Percentiles rank a stretch among this genome's conserved stretches.
Evolutionary conservation across 2,329 filamentous ascomycete genomes (phyloP).

Genomic region (Cordyceps pruinosa): DNA sequence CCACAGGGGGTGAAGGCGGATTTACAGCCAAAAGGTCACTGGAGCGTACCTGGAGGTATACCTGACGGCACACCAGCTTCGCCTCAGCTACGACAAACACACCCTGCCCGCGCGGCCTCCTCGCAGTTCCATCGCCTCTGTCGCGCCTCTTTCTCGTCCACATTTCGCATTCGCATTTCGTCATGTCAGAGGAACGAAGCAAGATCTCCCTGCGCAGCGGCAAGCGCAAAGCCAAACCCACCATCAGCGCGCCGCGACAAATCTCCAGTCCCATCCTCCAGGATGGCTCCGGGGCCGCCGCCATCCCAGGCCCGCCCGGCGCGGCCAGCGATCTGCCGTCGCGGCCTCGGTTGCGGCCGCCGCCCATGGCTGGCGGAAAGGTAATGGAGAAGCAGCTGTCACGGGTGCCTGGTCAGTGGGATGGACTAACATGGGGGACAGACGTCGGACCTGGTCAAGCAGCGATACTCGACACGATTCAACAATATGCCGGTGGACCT

Average conservation of each 20-base stretch:
- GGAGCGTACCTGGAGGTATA: background rate
- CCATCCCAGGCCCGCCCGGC: constrained; percentile 22
- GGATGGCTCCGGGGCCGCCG: constrained; percentile 28
- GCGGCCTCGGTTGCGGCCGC: constrained; percentile 39
- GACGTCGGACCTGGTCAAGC: constrained; percentile 82
- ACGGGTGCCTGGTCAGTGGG: background rate
- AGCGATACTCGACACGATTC: constrained; percentile 89
- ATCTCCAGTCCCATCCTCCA: constrained; percentile 55
- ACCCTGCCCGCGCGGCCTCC: background rate
- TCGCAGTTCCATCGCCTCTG: background rate
- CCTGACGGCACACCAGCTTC: background rate
- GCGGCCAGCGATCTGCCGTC: constrained; percentile 21
- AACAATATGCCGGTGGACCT: constrained; percentile 68
- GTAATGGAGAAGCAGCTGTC: constrained; percentile 26
- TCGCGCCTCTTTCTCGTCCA: background rate
- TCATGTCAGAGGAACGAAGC: constrained; percentile 56
- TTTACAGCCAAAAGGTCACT: background rate
- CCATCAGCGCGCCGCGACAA: constrained; percentile 55
- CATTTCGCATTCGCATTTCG: constrained; percentile 13
- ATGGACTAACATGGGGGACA: constrained; percentile 23
- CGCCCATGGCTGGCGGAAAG: constrained; percentile 49
- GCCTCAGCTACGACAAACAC: constrained; percentile 3
- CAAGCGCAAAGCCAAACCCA: constrained; percentile 54
- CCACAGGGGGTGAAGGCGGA: background rate
- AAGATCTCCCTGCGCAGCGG: constrained; percentile 58